Percentiles rank a stretch among this genome's conserved stretches.
These are phyloP conservation scores for Elsinoe australis DNA, from an alignment of 2,329 filamentous ascomycete genomes.

Conservation along the genomic window DNA sequence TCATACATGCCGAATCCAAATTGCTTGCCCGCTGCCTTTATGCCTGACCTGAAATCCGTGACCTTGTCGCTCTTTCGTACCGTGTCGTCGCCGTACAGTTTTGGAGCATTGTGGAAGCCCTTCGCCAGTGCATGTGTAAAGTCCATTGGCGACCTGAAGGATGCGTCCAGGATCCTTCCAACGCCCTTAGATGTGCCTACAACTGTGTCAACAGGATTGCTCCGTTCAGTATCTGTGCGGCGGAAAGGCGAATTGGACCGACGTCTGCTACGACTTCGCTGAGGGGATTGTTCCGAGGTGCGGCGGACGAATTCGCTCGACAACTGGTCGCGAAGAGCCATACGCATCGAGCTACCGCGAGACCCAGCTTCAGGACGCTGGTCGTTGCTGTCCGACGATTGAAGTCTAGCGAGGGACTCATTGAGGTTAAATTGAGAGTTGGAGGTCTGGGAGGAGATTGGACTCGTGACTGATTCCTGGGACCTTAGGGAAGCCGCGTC, in stretches of 20 bases:
- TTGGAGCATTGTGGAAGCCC: slow-evolving; percentile 63
- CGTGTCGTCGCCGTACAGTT: slow-evolving; percentile 62
- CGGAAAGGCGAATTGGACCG: slow-evolving; percentile 7
- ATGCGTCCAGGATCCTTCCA: slow-evolving; percentile 31
- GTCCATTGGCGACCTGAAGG: slow-evolving; percentile 48
- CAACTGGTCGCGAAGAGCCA: slow-evolving; percentile 18
- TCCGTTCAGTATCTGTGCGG: slow-evolving; percentile 18
- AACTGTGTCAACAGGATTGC: slow-evolving; percentile 22
- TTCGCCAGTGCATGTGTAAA: slow-evolving; percentile 56
- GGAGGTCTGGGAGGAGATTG: slow-evolving; percentile 1
- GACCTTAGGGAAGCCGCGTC: slow-evolving; percentile 1
- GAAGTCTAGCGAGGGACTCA: slow-evolving; percentile 21
- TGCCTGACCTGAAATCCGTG: slow-evolving; percentile 57
- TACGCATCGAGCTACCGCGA: slow-evolving; percentile 17
- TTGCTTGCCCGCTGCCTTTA: slow-evolving; percentile 28
- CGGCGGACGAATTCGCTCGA: slow-evolving; percentile 9
- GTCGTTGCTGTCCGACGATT: slow-evolving; percentile 1
- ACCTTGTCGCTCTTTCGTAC: slow-evolving; percentile 57
- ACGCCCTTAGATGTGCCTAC: slow-evolving; percentile 31
- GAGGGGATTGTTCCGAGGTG: slow-evolving; percentile 1
- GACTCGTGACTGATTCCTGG: neutral
- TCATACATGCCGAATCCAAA: slow-evolving; percentile 39
- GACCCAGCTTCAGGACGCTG: neutral
- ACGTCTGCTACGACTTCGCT: neutral
- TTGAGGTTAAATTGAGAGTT: slow-evolving; percentile 20